Evolutionary conservation across 352 stramenopile species (phyloP).

Genomic region (Phytopythium litorale): DNA sequence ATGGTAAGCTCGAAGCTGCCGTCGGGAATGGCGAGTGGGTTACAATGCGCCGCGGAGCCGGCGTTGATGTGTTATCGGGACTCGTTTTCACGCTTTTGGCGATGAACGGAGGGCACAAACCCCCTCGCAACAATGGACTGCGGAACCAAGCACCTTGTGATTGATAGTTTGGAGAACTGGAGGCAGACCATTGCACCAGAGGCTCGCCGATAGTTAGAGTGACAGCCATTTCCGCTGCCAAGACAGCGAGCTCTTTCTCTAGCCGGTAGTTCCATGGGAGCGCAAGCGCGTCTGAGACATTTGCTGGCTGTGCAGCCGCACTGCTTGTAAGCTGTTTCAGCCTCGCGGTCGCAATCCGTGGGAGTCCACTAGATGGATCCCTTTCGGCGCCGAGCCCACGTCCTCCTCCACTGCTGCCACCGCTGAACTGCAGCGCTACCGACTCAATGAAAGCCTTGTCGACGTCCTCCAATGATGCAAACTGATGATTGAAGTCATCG

Average conservation of each 20-base stretch:
- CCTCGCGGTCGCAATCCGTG: not conserved
- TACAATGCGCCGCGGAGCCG: constrained; percentile 12
- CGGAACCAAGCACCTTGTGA: constrained; percentile 9
- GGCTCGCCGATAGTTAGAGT: constrained; percentile 48
- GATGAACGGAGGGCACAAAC: constrained; percentile 17
- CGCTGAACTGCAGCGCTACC: not conserved
- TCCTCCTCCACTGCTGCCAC: not conserved
- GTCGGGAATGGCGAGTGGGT: constrained; percentile 28
- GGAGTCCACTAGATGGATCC: not conserved
- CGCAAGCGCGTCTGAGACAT: constrained; percentile 23
- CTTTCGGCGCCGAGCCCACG: not conserved
- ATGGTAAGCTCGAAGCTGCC: not conserved
- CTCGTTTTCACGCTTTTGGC: constrained; percentile 11
- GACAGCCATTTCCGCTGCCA: constrained; percentile 48
- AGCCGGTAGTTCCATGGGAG: constrained; percentile 56
- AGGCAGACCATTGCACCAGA: constrained; percentile 9
- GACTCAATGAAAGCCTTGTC: constrained; percentile 31
- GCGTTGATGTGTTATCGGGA: not conserved
- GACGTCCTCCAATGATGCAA: constrained; percentile 6
- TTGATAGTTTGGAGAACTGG: not conserved
- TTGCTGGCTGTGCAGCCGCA: constrained; percentile 9
- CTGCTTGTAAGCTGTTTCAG: not conserved
- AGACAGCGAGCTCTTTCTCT: constrained; percentile 58
- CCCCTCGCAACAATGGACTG: constrained; percentile 27
- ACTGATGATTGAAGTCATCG: constrained; percentile 38